Evolutionary conservation across 139 green algal species (phyloP), one percentile per base, ranked within the genome.

Genomic region (Chlamydomonas sphaeroides): DNA sequence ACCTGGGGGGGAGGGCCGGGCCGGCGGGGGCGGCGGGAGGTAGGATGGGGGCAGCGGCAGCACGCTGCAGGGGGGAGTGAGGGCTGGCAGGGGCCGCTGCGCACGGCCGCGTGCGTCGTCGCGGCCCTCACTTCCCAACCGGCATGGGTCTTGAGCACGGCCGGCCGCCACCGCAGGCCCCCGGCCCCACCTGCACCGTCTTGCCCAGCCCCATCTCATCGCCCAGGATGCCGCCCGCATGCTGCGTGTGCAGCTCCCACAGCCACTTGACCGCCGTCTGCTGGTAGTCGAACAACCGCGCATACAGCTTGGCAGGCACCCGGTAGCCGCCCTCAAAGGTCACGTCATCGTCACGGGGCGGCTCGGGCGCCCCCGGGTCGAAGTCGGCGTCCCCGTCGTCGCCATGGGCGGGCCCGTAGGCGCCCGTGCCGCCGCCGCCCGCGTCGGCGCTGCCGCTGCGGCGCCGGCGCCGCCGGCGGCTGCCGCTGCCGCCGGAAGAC

Each of bases 171-270:
- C n/a, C n/a, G n/a, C n/a, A n/a, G n/a, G n/a, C n/a, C n/a, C n/a
- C n/a, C n/a, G n/a, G n/a, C n/a, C n/a, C n/a, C 45, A 95, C 79
- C 89, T 97, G 92, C 28, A 94, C 86, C 5, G 92, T 98, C 85
- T 98, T 99, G n/a, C 96, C 96, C 41, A 99, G 89, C 0, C 95
- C 95, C 68, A 79, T 86, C 68, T 97, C 96, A 82, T 98, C 97
- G 4, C 95, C 97, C 23, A 99, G 90, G 82, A 99, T 98, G 70
- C 97, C 97, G 18, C 95, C 94, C 26, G 92, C 91, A 0, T 93
- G 67, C 91, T 98, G 96, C 23, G 89, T 97, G 89, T 98, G 95
- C 75, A 99, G 90, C 93, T 99, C 97, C 97, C 97, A 99, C 80
- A 99, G 83, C 97, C 97, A 99, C 87, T 98, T 98, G 4, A 99